Percentiles rank a stretch among this genome's conserved stretches.
phyloP scores from a whole-genome alignment of 352 stramenopile species.

The Blastocystis hominis region DNA sequence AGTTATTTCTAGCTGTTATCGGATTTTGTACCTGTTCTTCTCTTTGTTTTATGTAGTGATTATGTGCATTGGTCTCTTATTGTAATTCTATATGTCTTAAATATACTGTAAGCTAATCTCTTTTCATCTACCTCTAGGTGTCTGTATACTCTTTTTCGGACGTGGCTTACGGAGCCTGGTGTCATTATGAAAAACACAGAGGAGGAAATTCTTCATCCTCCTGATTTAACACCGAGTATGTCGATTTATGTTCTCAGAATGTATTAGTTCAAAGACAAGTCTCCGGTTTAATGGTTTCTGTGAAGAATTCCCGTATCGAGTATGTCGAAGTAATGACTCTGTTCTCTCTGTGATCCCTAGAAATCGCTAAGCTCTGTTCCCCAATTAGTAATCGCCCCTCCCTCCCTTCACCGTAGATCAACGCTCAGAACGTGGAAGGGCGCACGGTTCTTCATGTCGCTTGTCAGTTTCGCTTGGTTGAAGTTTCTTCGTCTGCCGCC shows the following conservation, averaged over 20 bases:
- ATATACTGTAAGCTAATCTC: background rate
- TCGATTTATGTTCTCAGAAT: background rate
- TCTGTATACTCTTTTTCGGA: slow-evolving; percentile 2
- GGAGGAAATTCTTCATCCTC: background rate
- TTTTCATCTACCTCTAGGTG: background rate
- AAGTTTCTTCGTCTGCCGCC: background rate
- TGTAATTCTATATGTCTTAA: slow-evolving; percentile 24
- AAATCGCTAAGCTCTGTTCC: background rate
- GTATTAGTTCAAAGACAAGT: background rate
- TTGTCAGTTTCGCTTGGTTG: background rate
- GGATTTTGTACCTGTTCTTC: background rate
- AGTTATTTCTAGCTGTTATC: background rate
- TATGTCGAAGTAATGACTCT: background rate
- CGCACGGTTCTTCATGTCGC: slow-evolving; percentile 23
- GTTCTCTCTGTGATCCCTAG: background rate
- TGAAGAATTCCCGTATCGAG: slow-evolving; percentile 46
- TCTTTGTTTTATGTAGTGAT: background rate
- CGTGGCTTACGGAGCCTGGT: slow-evolving; percentile 36
- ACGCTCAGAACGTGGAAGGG: background rate
- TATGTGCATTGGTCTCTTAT: slow-evolving; percentile 14
- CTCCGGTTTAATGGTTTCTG: slow-evolving; percentile 28
- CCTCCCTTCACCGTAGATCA: background rate
- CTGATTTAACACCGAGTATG: background rate
- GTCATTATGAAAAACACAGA: slow-evolving; percentile 36
- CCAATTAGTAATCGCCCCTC: background rate